These are phyloP conservation scores for Trichophyton benhamiae DNA, from an alignment of 2,329 filamentous ascomycete species.

Conservation along the genomic window DNA sequence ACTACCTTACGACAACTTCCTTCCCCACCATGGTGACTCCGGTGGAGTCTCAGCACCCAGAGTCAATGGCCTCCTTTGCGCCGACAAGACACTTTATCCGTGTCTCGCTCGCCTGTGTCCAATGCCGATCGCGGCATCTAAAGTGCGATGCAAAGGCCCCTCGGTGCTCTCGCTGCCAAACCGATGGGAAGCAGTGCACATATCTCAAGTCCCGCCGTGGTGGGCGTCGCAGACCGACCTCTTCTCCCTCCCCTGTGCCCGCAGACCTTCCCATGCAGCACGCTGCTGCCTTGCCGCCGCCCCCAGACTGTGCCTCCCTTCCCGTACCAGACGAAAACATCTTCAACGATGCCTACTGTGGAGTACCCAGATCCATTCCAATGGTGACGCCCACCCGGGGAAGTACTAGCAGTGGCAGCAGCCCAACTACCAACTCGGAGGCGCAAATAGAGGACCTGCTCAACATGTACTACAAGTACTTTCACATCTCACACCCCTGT, in stretches of 20 bases:
- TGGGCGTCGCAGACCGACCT: slow-evolving; percentile 17
- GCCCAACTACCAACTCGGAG: background rate
- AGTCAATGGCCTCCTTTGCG: background rate
- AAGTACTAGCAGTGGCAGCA: background rate
- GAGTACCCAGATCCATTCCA: background rate
- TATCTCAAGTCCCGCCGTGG: slow-evolving; percentile 40
- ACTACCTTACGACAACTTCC: background rate
- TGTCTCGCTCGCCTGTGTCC: slow-evolving; percentile 17
- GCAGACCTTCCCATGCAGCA: background rate
- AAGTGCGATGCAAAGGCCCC: slow-evolving; percentile 38
- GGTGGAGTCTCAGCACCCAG: background rate
- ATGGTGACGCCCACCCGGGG: background rate
- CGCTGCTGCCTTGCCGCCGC: background rate
- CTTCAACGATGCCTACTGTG: background rate
- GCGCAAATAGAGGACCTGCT: slow-evolving; percentile 6
- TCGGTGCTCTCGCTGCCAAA: slow-evolving; percentile 31
- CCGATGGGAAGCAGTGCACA: slow-evolving; percentile 34
- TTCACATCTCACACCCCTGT: slow-evolving; percentile 22
- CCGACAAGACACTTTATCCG: slow-evolving; percentile 6
- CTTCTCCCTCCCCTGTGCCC: slow-evolving; percentile 7
- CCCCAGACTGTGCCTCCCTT: background rate
- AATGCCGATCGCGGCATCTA: slow-evolving; percentile 31
- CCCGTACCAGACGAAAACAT: background rate
- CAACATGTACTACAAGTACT: slow-evolving; percentile 22
- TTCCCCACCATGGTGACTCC: background rate